Percentiles rank a stretch among this genome's conserved stretches.
phyloP scores from a whole-genome alignment of 2,329 filamentous ascomycete genomes.

The Pseudocercospora fijiensis region DNA sequence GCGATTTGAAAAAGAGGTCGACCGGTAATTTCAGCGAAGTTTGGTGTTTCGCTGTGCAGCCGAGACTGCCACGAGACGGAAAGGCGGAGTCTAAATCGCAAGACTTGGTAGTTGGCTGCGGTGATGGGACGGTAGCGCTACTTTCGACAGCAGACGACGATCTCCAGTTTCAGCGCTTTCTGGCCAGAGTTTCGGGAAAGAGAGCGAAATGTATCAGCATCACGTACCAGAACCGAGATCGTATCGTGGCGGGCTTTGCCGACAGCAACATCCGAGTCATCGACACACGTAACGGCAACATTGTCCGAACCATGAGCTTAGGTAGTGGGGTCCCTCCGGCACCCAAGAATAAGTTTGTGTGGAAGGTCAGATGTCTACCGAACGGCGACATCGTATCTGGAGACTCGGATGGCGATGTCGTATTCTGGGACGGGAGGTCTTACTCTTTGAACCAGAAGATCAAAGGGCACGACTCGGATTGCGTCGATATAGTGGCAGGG shows the following conservation, averaged over 20 bases:
- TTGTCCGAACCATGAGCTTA: conserved; percentile 79
- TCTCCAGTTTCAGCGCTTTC: conserved; percentile 72
- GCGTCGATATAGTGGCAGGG: conserved; percentile 81
- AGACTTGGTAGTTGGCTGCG: conserved; percentile 83
- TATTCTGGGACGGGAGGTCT: conserved; percentile 90
- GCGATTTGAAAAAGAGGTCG: conserved; percentile 74
- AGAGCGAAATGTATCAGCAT: conserved; percentile 88
- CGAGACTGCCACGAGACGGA: conserved; percentile 46
- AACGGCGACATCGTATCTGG: conserved; percentile 90
- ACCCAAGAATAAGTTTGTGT: conserved; percentile 82
- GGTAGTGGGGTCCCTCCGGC: conserved; percentile 75
- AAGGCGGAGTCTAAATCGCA: conserved; percentile 37
- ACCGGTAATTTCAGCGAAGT: conserved; percentile 94
- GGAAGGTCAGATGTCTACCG: conserved; percentile 85
- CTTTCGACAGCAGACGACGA: conserved; percentile 84
- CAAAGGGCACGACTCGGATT: conserved; percentile 83
- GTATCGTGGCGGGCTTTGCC: conserved; percentile 87
- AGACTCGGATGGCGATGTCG: conserved; percentile 89
- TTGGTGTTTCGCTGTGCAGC: conserved; percentile 92
- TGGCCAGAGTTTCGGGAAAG: conserved; percentile 75
- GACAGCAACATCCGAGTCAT: conserved; percentile 93
- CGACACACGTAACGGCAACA: conserved; percentile 74
- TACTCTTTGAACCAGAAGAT: conserved; percentile 85
- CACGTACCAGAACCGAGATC: conserved; percentile 79
- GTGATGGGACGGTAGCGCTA: conserved; percentile 83